Conservation (phyloP, 1,139 yeast genomes). For the Taiozyma sp. region DNA sequence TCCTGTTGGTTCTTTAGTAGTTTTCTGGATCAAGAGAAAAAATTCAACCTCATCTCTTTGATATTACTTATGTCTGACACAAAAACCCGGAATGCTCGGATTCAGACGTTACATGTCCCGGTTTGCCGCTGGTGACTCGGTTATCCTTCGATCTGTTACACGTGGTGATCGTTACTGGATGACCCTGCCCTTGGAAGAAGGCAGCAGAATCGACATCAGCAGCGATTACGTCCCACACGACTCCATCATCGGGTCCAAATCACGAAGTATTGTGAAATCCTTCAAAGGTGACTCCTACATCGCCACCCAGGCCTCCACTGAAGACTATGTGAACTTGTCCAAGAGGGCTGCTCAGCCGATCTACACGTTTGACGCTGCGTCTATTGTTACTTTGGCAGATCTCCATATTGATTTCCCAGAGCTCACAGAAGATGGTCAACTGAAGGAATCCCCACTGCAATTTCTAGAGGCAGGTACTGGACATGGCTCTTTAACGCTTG, state of each 20-base stretch:
- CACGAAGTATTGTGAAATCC: conserved; percentile 18
- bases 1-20: not conserved
- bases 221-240: conserved; percentile 31
- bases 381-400: conserved; percentile 41
- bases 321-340: conserved; percentile 36
- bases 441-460: conserved; percentile 29
- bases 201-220: conserved; percentile 16
- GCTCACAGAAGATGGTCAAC: conserved; percentile 19
- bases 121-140: conserved; percentile 19
- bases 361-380: conserved; percentile 41
- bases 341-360: conserved; percentile 44
- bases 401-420: conserved; percentile 37
- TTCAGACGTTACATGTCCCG: conserved; percentile 6
- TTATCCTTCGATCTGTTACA: conserved; percentile 15
- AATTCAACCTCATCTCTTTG: not conserved
- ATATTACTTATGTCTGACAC: not conserved
- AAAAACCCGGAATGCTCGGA: not conserved
- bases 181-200: conserved; percentile 20
- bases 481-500: conserved; percentile 43
- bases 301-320: conserved; percentile 36
- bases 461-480: conserved; percentile 49
- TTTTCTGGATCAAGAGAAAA: not conserved
- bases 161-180: conserved; percentile 23
- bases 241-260: conserved; percentile 28
- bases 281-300: conserved; percentile 26